Evolutionary conservation across 1,139 yeast genomes (phyloP).

Genomic region (Suhomyces panamericanus): DNA sequence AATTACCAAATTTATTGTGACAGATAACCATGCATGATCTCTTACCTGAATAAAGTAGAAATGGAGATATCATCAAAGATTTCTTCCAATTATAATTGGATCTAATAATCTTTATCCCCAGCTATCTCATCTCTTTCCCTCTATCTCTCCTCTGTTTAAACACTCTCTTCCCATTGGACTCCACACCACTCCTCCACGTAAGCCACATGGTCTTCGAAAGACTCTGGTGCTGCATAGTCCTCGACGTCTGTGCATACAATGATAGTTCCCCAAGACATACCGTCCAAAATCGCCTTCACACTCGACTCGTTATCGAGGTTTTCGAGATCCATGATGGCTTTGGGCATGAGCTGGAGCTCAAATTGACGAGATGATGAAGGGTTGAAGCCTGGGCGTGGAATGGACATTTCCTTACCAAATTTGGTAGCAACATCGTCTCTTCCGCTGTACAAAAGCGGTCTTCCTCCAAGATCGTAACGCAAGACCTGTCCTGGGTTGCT

Average conservation of each 20-base stretch:
- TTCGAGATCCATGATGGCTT: conserved; percentile 81
- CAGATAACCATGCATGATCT: no score
- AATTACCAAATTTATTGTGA: no score
- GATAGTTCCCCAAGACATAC: conserved; percentile 98
- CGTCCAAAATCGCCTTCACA: conserved; percentile 53
- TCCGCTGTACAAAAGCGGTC: conserved; percentile 71
- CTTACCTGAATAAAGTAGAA: no score
- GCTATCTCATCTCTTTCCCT: no score
- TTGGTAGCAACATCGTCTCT: conserved; percentile 54
- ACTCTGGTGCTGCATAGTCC: conserved; percentile 59
- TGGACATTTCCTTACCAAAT: conserved; percentile 24
- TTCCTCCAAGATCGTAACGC: conserved; percentile 75
- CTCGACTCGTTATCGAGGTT: conserved; percentile 33
- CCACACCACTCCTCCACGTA: conserved; percentile 91
- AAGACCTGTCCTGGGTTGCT: conserved; percentile 86
- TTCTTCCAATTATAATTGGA: no score
- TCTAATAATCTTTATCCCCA: no score
- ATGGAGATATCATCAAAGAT: no score
- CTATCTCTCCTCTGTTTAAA: conserved; percentile 21
- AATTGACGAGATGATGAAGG: conserved; percentile 66
- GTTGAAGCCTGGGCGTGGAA: conserved; percentile 57
- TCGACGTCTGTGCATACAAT: conserved; percentile 77
- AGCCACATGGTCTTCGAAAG: conserved; percentile 62
- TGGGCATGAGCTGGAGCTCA: conserved; percentile 94
- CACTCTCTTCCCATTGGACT: conserved; percentile 88